Conservation (phyloP, 179 eudicot species). For the Silene coronaria region DNA sequence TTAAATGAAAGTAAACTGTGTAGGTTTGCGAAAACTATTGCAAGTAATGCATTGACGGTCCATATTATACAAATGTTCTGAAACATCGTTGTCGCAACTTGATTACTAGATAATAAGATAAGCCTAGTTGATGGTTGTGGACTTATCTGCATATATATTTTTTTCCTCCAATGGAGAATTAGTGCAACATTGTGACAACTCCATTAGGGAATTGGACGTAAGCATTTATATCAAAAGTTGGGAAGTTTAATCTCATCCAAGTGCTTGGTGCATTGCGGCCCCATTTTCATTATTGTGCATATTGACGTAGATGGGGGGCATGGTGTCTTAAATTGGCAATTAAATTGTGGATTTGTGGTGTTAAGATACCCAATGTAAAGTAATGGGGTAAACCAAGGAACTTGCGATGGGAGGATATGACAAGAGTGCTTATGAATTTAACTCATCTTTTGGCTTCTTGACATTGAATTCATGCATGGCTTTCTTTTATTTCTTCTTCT, state of each 20-base stretch:
- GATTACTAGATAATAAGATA: constrained; percentile 8
- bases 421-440: neutral
- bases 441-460: neutral
- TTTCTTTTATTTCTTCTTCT: neutral
- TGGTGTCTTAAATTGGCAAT: neutral
- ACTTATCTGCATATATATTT: neutral
- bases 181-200: constrained; percentile 3
- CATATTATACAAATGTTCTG: neutral
- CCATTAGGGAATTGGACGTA: constrained; percentile 5
- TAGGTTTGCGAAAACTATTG: neutral
- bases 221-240: neutral
- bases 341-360: constrained; percentile 1
- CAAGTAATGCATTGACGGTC: neutral
- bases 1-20: neutral
- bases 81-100: neutral
- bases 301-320: neutral
- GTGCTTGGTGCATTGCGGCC: neutral
- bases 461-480: neutral
- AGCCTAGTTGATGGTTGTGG: constrained; percentile 3
- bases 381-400: neutral
- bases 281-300: neutral
- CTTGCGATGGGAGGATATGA: neutral
- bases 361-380: neutral
- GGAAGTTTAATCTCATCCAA: neutral
- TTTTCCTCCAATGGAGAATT: neutral